phyloP scores from a whole-genome alignment of 371 early-diverging fungal genomes.

The Mucor piriformis region DNA sequence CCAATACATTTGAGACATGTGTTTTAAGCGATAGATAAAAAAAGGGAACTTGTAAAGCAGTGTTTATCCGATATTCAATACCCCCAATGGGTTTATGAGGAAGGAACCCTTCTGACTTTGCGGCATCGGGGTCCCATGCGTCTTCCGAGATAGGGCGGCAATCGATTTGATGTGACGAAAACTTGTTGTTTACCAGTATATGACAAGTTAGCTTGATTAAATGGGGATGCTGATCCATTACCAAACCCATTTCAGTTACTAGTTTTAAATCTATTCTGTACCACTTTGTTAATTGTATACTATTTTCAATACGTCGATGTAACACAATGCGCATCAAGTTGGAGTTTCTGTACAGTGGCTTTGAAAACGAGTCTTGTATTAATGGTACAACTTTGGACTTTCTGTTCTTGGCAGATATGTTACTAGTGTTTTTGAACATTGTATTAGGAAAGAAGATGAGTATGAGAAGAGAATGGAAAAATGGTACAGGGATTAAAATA shows the following conservation, averaged over 20 bases:
- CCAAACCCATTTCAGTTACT: constrained; percentile 24
- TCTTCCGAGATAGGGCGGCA: constrained; percentile 2
- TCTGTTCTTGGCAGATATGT: neutral
- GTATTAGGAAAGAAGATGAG: neutral
- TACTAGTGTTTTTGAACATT: neutral
- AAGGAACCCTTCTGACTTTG: constrained; percentile 3
- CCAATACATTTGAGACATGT: neutral
- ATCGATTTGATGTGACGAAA: neutral
- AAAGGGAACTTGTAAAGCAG: neutral
- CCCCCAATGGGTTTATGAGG: constrained; percentile 1
- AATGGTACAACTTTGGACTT: neutral
- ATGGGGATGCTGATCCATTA: neutral
- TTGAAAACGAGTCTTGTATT: neutral
- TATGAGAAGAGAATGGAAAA: neutral
- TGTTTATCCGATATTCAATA: constrained; percentile 1
- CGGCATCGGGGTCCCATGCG: constrained; percentile 11
- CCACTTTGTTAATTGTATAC: constrained; percentile 15
- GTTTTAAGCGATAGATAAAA: constrained; percentile 7
- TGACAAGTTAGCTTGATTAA: neutral
- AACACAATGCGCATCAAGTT: constrained; percentile 28
- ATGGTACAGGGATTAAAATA: neutral
- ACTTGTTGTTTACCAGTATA: neutral
- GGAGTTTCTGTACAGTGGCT: constrained; percentile 18
- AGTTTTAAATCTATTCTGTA: constrained; percentile 16
- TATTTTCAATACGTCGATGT: constrained; percentile 10